These are phyloP conservation scores for Apiotrichum gamsii DNA, from an alignment of 1,284 basidiomycete genomes.

Conservation along the genomic window DNA sequence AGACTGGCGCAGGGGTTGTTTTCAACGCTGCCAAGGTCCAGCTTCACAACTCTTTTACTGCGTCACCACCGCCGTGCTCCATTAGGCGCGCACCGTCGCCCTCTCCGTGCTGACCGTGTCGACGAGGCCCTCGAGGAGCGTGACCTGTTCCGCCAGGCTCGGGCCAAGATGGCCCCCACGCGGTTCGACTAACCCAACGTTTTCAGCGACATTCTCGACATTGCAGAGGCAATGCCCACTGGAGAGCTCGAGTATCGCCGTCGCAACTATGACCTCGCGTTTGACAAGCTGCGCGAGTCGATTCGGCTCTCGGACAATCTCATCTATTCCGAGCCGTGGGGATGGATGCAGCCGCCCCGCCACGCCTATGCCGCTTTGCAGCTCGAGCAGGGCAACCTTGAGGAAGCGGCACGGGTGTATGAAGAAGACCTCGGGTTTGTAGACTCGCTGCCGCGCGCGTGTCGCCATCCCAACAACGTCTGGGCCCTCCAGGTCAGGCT, in stretches of 20 bases:
- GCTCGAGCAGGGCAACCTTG: slow-evolving; percentile 34
- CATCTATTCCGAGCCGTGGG: slow-evolving; percentile 40
- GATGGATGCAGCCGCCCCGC: slow-evolving; percentile 42
- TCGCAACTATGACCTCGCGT: slow-evolving; percentile 28
- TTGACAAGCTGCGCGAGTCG: slow-evolving; percentile 26
- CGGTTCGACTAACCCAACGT: slow-evolving; percentile 35
- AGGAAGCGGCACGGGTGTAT: slow-evolving; percentile 30
- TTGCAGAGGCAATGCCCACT: slow-evolving; percentile 35
- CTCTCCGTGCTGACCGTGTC: slow-evolving; percentile 25
- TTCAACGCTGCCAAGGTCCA: not conserved
- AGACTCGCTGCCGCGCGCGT: slow-evolving; percentile 27
- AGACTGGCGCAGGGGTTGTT: not conserved
- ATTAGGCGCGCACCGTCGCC: slow-evolving; percentile 37
- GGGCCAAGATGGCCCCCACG: slow-evolving; percentile 14
- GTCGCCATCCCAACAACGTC: slow-evolving; percentile 42
- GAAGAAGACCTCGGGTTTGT: slow-evolving; percentile 38
- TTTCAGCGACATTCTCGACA: slow-evolving; percentile 25
- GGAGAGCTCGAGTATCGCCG: slow-evolving; percentile 41
- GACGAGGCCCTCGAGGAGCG: slow-evolving; percentile 20
- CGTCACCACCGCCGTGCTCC: slow-evolving; percentile 27
- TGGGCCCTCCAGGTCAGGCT: slow-evolving; percentile 44
- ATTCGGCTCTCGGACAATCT: slow-evolving; percentile 34
- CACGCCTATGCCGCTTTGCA: slow-evolving; percentile 40
- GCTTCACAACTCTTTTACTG: slow-evolving; percentile 20
- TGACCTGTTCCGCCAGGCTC: slow-evolving; percentile 17